Percentiles rank a stretch among this genome's conserved stretches.
Conservation (phyloP, 257 asterid genomes). For the Solanum okadae region DNA sequence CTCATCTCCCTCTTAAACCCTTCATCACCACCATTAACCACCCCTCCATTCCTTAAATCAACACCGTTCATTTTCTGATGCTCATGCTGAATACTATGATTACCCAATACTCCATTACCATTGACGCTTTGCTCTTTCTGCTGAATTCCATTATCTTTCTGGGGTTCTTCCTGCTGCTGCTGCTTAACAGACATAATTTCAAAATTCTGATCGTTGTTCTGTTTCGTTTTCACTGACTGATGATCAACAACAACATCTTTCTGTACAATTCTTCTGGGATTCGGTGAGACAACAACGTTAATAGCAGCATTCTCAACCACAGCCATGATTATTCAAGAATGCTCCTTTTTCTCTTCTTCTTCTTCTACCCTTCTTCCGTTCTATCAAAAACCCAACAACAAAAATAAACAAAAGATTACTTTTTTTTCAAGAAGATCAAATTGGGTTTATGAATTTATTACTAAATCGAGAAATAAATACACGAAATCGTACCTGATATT, state of each 20-base stretch:
- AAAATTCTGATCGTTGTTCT: neutral
- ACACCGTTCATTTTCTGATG: neutral
- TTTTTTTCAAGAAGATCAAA: neutral
- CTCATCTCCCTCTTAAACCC: slow-evolving; percentile 39
- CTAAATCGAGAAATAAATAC: neutral
- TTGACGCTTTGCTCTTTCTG: neutral
- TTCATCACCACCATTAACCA: slow-evolving; percentile 4
- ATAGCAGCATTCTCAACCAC: slow-evolving; percentile 10
- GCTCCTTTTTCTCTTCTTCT: neutral
- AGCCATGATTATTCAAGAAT: slow-evolving; percentile 6
- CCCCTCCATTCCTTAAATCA: neutral
- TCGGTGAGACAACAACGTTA: neutral
- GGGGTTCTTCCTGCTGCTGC: neutral
- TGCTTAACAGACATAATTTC: neutral
- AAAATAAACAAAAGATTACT: neutral
- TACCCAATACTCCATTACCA: neutral
- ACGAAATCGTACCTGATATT: neutral
- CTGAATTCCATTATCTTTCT: neutral
- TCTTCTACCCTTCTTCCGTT: neutral
- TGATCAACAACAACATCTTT: neutral
- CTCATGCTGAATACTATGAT: neutral
- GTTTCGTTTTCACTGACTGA: neutral
- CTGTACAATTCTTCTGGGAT: neutral
- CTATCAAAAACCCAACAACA: neutral
- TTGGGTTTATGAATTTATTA: neutral